These are phyloP conservation scores for Fraxinus sp. DNA, from an alignment of 305 asterid genomes.

Conservation along the genomic window DNA sequence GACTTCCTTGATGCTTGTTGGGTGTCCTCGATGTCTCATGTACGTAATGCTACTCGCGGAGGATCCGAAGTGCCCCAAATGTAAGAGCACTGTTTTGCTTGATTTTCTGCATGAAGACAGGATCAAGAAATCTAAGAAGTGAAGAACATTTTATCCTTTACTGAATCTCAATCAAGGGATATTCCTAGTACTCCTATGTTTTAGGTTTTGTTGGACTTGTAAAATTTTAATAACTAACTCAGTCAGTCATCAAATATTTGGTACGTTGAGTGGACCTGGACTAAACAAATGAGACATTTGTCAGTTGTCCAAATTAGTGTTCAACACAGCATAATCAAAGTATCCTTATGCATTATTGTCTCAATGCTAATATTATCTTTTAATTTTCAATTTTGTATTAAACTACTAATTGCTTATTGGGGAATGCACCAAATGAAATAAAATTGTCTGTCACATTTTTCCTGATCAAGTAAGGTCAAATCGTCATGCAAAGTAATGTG, in stretches of 20 bases:
- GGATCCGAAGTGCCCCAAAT: slow-evolving; percentile 62
- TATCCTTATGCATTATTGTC: background rate
- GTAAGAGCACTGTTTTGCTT: slow-evolving; percentile 68
- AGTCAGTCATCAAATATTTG: background rate
- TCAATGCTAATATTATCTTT: background rate
- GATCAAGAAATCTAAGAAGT: slow-evolving; percentile 29
- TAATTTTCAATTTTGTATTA: background rate
- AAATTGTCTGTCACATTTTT: background rate
- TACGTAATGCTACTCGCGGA: slow-evolving; percentile 54
- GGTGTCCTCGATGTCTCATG: slow-evolving; percentile 73
- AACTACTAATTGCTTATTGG: background rate
- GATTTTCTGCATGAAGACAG: slow-evolving; percentile 47
- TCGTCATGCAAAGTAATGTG: background rate
- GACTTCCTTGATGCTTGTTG: slow-evolving; percentile 52
- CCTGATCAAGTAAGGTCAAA: background rate
- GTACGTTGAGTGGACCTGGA: background rate
- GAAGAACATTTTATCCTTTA: background rate
- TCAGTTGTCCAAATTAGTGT: background rate
- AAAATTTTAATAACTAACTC: background rate
- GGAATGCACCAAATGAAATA: background rate
- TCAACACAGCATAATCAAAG: background rate
- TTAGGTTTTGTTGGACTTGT: background rate
- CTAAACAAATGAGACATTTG: background rate
- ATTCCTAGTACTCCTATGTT: background rate
- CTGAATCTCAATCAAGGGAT: background rate